These are phyloP conservation scores for Barnettozyma vustinii DNA, from an alignment of 805 yeast genomes.

Conservation along the genomic window DNA sequence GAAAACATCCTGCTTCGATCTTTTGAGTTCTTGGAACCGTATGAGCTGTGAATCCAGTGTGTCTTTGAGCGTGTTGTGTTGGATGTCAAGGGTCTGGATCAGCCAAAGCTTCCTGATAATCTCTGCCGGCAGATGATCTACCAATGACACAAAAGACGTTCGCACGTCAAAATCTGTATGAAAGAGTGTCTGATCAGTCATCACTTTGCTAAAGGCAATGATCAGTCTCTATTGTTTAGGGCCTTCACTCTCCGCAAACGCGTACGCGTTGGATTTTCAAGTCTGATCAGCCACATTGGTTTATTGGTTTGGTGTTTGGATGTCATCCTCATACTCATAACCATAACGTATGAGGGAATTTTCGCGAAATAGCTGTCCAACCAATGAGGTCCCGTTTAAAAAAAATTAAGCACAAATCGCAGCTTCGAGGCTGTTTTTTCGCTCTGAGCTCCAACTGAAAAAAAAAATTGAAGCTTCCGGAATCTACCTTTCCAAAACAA, in stretches of 20 bases:
- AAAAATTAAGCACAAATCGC: slow-evolving; percentile 7
- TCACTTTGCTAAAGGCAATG: not conserved
- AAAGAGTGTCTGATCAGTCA: not conserved
- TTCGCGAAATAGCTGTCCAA: slow-evolving; percentile 11
- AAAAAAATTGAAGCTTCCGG: slow-evolving; percentile 3
- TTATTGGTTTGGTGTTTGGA: not conserved
- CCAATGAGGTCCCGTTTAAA: slow-evolving; percentile 22
- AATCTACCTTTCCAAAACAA: not conserved
- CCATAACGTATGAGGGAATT: not conserved
- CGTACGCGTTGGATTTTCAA: not conserved
- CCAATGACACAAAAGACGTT: slow-evolving; percentile 31
- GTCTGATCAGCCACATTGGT: no score
- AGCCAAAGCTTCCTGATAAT: slow-evolving; percentile 38
- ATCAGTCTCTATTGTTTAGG: no score
- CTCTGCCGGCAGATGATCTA: slow-evolving; percentile 41
- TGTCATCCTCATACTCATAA: not conserved
- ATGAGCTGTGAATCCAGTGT: slow-evolving; percentile 14
- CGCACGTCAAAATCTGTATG: slow-evolving; percentile 30
- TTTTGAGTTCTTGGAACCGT: slow-evolving; percentile 9
- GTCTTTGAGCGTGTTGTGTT: slow-evolving; percentile 14
- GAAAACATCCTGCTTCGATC: slow-evolving; percentile 8
- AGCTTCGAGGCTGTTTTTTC: slow-evolving; percentile 1
- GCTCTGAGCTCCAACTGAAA: not conserved
- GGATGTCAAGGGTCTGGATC: slow-evolving; percentile 31
- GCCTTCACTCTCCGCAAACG: no score